Base-by-base conservation (phyloP, 2,329 filamentous ascomycete genomes). In the Ramularia collo-cygni region DNA sequence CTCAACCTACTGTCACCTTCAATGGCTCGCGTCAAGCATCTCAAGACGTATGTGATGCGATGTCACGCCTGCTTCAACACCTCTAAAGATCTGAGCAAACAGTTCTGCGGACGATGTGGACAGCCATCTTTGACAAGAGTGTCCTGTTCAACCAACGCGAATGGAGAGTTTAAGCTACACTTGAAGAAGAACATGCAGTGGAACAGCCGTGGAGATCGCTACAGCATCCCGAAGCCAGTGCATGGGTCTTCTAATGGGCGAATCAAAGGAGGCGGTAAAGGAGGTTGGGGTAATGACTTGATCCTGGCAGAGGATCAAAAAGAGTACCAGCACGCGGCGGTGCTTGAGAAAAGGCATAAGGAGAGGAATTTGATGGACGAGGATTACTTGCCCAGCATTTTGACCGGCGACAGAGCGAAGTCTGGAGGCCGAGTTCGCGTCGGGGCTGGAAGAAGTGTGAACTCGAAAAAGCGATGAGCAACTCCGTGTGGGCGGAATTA, bases 301-400 rank as follows among this genome's bases (percentile, higher is more conserved):
- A 85, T 98, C 38, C 68, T 98, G 8, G 80, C 88, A 0, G 90
- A 95, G 66, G 92, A 98, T 61, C 92, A 98, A 70, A 95, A 94
- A 69, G 92, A 98, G 69, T 96, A 85, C 63, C 63, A 76, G 29
- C 71, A 75, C 48, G 80, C 80, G 38, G 62, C 76, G 12, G 74
- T 74, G 3, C 74, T 80, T 52, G 76, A 83, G 59, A 76, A 74
- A 54, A 77, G 83, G 36, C 48, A 48, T 38, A 81, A 81, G 57
- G 78, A 85, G 60, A 81, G 78, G 58, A 87, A 95, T 64, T 66
- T 95, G 41, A 93, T 96, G 90, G 90, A 96, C 59, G 82, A 93
- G 59, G 90, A 98, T 64, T 94, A 89, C 61, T 65, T 96, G 48
- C 92, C 92, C 0, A 73, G 78, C 24, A 85, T 98, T 34, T 60